Evolutionary conservation across 768 basidiomycete genomes (phyloP).

Genomic region (Leccinum variicolor): DNA sequence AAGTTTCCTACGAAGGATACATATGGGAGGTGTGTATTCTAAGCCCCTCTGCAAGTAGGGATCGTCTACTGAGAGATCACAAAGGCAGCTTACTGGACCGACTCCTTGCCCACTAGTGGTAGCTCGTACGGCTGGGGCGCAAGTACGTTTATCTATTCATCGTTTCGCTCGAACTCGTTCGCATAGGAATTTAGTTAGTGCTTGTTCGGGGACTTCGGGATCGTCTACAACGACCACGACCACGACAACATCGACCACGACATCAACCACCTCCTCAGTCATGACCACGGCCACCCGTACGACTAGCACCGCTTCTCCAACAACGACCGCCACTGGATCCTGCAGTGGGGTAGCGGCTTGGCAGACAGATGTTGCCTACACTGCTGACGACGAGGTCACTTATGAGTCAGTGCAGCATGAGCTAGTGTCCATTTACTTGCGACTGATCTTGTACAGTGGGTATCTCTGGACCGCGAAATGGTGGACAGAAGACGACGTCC

Average conservation of each 20-base stretch:
- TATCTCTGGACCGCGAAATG: conserved; percentile 52
- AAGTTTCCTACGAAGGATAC: conserved; percentile 57
- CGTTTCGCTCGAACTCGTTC: neutral
- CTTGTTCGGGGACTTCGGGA: conserved; percentile 12
- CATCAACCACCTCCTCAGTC: conserved; percentile 18
- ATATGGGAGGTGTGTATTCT: conserved; percentile 53
- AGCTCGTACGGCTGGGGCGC: conserved; percentile 62
- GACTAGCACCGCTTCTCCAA: conserved; percentile 12
- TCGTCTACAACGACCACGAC: neutral
- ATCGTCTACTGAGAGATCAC: neutral
- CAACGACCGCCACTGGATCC: conserved; percentile 28
- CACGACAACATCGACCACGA: neutral
- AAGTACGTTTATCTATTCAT: conserved; percentile 37
- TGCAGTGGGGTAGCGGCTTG: conserved; percentile 53
- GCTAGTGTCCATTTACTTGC: neutral
- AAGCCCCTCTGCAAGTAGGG: neutral
- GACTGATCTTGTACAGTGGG: conserved; percentile 7
- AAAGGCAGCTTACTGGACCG: conserved; percentile 62
- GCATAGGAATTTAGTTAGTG: conserved; percentile 16
- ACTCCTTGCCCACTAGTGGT: conserved; percentile 43
- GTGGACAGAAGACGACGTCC: conserved; percentile 59
- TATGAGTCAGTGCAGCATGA: conserved; percentile 41
- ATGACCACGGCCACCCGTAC: conserved; percentile 8
- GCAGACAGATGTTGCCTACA: conserved; percentile 42
- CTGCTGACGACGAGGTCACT: conserved; percentile 48